Conservation (phyloP, 176 grass and related monocot genomes). For the Cymbopogon citratus region DNA sequence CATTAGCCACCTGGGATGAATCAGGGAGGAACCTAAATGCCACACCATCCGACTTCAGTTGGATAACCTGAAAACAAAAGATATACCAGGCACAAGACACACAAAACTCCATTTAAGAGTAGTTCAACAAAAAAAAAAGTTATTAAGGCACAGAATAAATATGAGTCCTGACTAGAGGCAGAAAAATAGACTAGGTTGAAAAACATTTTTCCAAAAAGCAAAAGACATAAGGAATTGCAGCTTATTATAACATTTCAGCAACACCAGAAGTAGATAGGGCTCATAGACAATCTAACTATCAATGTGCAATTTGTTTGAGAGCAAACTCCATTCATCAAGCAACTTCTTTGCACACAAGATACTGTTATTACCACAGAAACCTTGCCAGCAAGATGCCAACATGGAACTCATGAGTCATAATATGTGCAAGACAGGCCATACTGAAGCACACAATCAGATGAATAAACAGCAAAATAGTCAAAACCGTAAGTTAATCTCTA, state of each 20-base stretch:
- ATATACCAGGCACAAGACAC: neutral
- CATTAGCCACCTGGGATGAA: conserved; percentile 81
- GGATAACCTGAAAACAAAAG: conserved; percentile 58
- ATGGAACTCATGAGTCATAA: neutral
- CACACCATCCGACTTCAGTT: conserved; percentile 76
- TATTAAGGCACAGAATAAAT: neutral
- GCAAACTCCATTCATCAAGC: neutral
- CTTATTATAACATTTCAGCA: neutral
- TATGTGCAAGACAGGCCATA: neutral
- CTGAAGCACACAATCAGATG: neutral
- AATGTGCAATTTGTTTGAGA: neutral
- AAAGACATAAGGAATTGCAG: neutral
- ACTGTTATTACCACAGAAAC: neutral
- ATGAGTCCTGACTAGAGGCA: neutral
- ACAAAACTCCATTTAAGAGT: neutral
- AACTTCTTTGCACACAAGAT: neutral
- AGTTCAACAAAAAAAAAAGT: neutral
- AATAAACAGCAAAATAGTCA: neutral
- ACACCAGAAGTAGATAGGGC: neutral
- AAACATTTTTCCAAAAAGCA: neutral
- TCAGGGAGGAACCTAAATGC: conserved; percentile 88
- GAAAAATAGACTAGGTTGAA: neutral
- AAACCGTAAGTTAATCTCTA: neutral
- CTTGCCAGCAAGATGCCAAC: neutral
- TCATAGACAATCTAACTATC: neutral